These are phyloP conservation scores for Ottelia alismoides DNA, from an alignment of 106 monocot genomes.

Conservation along the genomic window DNA sequence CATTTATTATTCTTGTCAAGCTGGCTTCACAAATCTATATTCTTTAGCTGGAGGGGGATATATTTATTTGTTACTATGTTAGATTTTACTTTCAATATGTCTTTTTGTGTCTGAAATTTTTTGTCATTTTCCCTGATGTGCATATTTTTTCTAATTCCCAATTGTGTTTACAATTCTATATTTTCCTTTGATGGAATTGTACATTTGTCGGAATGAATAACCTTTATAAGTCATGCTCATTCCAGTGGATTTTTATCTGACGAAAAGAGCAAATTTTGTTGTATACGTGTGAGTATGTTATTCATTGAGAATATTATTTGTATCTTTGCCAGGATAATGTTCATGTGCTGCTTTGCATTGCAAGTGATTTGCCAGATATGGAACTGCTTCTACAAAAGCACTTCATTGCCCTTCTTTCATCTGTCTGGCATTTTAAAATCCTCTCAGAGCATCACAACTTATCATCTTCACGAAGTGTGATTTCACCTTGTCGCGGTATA, in stretches of 20 bases:
- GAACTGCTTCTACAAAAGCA: conserved; percentile 95
- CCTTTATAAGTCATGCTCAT: not conserved
- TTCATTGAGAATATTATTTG: not conserved
- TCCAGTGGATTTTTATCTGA: not conserved
- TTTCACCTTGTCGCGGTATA: conserved; percentile 11
- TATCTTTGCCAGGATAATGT: conserved; percentile 76
- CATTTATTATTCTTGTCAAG: too few species aligned
- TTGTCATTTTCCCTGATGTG: too few species aligned
- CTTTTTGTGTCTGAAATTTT: too few species aligned
- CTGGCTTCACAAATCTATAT: too few species aligned
- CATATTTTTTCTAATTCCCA: too few species aligned
- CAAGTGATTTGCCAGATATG: conserved; percentile 52
- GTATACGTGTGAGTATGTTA: not conserved
- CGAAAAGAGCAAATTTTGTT: not conserved
- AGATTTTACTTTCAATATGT: too few species aligned
- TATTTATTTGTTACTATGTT: too few species aligned
- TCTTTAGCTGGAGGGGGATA: too few species aligned
- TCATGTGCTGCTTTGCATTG: conserved; percentile 45
- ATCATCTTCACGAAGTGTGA: conserved; percentile 17
- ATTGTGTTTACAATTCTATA: too few species aligned
- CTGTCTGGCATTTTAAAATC: conserved; percentile 66
- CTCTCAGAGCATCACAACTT: conserved; percentile 10
- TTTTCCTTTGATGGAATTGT: too few species aligned
- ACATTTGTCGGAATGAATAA: not conserved
- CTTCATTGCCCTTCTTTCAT: conserved; percentile 71